Evolutionary conservation across 2,329 filamentous ascomycete species (phyloP).

Genomic region (Ophiostoma novo-ulmi): DNA sequence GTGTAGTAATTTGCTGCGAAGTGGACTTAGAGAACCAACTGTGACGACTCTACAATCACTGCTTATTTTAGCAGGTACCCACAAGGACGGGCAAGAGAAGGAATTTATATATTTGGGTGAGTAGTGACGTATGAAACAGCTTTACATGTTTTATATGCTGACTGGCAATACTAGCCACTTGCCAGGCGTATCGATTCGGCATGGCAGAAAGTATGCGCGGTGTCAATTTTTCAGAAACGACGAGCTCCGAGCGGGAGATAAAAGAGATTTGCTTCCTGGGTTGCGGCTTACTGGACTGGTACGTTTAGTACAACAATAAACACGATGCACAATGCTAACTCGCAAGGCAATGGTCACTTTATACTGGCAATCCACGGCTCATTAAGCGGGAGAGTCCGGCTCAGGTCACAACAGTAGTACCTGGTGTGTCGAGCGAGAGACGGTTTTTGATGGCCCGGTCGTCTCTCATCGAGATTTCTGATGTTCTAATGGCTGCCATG

Average conservation of each 20-base stretch:
- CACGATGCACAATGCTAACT: not conserved
- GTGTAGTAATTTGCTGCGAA: constrained; percentile 15
- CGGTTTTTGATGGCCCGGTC: not conserved
- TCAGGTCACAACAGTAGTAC: not conserved
- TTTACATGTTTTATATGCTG: not conserved
- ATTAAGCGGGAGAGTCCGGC: not conserved
- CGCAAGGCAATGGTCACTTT: constrained; percentile 20
- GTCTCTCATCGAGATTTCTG: not conserved
- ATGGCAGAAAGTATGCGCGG: constrained; percentile 19
- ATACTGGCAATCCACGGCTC: constrained; percentile 19
- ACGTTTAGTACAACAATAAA: not conserved
- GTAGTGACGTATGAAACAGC: not conserved
- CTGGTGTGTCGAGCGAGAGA: not conserved
- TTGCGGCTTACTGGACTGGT: constrained; percentile 22
- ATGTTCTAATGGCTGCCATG: not conserved
- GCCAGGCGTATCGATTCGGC: constrained; percentile 19
- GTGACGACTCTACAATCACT: constrained; percentile 22
- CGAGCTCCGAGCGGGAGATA: constrained; percentile 15
- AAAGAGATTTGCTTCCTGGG: constrained; percentile 22
- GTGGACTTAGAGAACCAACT: constrained; percentile 17
- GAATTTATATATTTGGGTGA: not conserved
- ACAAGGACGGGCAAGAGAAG: not conserved
- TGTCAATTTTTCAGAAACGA: not conserved
- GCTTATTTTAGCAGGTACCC: constrained; percentile 13
- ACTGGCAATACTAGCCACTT: constrained; percentile 1